Conservation (phyloP, 148 eudicot genomes). For the Rhododendron ovatum region DNA sequence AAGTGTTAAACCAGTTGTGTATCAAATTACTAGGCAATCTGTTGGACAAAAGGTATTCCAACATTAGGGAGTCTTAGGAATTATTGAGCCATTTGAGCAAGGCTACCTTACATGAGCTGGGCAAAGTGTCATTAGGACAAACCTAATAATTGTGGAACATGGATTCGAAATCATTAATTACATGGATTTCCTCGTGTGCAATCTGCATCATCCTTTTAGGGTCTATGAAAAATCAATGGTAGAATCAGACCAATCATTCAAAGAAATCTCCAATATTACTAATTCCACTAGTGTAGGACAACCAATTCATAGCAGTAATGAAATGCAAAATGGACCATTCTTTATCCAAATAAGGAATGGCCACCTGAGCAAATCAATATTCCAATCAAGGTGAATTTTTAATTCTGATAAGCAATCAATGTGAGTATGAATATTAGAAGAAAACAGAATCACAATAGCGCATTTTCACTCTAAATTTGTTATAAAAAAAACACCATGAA, state of each 20-base stretch:
- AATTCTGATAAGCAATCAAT: background rate
- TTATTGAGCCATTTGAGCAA: background rate
- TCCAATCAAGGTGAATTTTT: background rate
- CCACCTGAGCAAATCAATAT: background rate
- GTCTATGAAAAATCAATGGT: background rate
- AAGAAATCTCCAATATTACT: background rate
- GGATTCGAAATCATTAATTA: background rate
- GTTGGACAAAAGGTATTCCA: background rate
- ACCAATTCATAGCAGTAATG: background rate
- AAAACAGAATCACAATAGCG: background rate
- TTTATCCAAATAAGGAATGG: background rate
- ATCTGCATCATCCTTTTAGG: background rate
- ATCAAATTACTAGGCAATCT: background rate
- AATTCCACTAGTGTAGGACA: background rate
- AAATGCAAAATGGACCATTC: background rate
- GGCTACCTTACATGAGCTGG: background rate
- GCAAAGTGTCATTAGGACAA: background rate
- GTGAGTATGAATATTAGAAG: background rate
- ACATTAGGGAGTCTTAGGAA: background rate
- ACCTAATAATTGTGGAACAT: background rate
- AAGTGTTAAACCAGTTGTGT: background rate
- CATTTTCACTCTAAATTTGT: background rate
- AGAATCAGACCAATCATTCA: background rate
- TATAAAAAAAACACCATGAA: background rate
- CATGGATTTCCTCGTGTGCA: background rate